Conservation (phyloP, 108 stramenopile genomes). For the Cyclotella distinguenda region DNA sequence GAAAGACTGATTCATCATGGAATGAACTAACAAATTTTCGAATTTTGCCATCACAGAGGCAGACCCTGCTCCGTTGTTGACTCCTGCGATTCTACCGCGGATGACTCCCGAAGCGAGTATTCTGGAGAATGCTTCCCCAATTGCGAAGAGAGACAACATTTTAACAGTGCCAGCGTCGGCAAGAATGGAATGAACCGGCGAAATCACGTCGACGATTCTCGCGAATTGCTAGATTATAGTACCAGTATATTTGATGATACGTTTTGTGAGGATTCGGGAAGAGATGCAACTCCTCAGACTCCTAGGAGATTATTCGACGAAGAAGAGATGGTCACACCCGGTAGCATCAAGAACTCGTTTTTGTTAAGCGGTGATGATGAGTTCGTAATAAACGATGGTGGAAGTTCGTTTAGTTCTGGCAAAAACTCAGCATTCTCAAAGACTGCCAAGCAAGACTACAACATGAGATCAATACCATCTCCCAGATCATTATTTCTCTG, state of each 20-base stretch:
- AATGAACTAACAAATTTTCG: not conserved
- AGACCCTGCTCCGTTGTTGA: not conserved
- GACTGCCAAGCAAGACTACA: too few relatives aligned
- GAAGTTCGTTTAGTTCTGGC: not conserved
- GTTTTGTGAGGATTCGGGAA: constrained; percentile 1
- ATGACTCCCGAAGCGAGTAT: constrained; percentile 3
- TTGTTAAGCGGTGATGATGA: not conserved
- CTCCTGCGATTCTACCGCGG: constrained; percentile 1
- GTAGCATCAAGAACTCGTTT: too few relatives aligned
- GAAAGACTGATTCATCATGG: too few relatives aligned
- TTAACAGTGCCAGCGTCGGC: not conserved
- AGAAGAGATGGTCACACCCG: constrained; percentile 16
- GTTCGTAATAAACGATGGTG: not conserved
- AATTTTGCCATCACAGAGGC: not conserved
- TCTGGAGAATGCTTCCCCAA: not conserved
- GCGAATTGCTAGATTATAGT: constrained; percentile 34
- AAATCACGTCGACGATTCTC: constrained; percentile 1
- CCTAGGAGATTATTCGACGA: constrained; percentile 27
- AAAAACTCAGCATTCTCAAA: too few relatives aligned
- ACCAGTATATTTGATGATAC: constrained; percentile 13
- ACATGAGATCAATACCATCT: too few relatives aligned
- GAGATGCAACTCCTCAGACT: constrained; percentile 6
- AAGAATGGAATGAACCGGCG: not conserved
- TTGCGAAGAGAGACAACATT: not conserved
- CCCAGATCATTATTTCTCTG: too few relatives aligned